These are phyloP conservation scores for Coniferiporia sulphurascens DNA, from an alignment of 1,284 basidiomycete species.

Conservation along the genomic window DNA sequence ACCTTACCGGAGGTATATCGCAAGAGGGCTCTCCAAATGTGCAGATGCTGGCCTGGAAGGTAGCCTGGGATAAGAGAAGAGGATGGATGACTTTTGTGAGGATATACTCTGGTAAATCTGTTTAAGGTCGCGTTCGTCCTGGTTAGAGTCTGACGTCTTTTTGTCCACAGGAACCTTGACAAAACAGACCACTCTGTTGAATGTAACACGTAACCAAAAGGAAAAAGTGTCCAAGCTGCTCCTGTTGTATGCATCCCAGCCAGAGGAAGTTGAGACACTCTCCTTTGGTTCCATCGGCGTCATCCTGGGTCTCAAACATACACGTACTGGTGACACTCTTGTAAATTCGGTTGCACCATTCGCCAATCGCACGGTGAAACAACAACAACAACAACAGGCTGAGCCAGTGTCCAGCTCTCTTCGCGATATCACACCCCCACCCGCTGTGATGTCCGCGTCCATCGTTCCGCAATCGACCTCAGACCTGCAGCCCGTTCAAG, in stretches of 20 bases:
- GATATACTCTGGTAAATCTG: constrained; percentile 71
- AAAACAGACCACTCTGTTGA: constrained; percentile 60
- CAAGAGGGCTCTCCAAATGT: constrained; percentile 46
- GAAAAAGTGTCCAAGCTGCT: constrained; percentile 78
- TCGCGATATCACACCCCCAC: constrained; percentile 66
- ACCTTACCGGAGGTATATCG: constrained; percentile 42
- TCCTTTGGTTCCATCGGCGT: constrained; percentile 84
- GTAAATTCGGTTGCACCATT: constrained; percentile 33
- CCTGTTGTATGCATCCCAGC: constrained; percentile 74
- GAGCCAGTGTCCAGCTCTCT: constrained; percentile 35
- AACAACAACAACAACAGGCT: constrained; percentile 26
- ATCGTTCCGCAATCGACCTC: constrained; percentile 80
- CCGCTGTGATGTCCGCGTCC: constrained; percentile 74
- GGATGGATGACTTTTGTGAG: constrained; percentile 92
- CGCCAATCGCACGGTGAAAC: constrained; percentile 21
- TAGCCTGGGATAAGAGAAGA: constrained; percentile 75
- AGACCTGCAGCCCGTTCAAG: constrained; percentile 71
- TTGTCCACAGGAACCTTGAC: constrained; percentile 53
- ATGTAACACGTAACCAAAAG: constrained; percentile 61
- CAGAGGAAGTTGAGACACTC: constrained; percentile 77
- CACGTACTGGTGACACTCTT: constrained; percentile 86
- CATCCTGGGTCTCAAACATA: constrained; percentile 76
- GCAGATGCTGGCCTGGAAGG: constrained; percentile 82
- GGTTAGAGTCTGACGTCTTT: background rate
- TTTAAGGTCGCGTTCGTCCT: background rate